Evolutionary conservation across 2,329 filamentous ascomycete genomes (phyloP), one percentile per base, ranked within the genome.

Genomic region (Diaporthe nobilis): DNA sequence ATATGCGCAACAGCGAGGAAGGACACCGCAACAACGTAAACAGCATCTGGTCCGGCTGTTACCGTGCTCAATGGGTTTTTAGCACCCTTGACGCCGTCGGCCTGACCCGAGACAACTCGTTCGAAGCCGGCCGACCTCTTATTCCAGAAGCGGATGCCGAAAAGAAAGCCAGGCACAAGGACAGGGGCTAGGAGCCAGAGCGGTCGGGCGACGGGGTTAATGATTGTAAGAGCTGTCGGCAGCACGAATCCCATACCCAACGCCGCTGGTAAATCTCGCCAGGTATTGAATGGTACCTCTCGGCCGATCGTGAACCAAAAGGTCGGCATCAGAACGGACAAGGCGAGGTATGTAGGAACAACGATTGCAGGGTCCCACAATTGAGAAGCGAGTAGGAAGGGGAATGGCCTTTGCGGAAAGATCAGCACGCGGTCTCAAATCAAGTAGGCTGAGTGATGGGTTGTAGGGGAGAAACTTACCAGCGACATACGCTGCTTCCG

Each of bases 31-130:
- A n/a, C n/a, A n/a, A n/a, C n/a, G 20, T 49, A 49, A 49, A 22
- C 44, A 49, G 2, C 8, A 22, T 49, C 20, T 0, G 17, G 44
- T 49, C 8, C 20, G 20, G 3, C 17, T 0, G 7, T 2, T 22
- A 22, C 0, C 20, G 0, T 20, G 7, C 44, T 22, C 17, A 49
- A 49, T 0, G 6, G 0, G 1, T 8, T 9, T 10, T 49, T 22
- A 10, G 44, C 20, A 49, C 7, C 20, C 20, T 22, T 49, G 17
- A 20, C 44, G 20, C 7, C 8, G 0, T 22, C 44, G 1, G 22
- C 15, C 44, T 49, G 44, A 2, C 7, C 20, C 3, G 20, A 49
- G 7, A 8, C 9, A 22, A 22, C 44, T 49, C 44, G 44, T 22
- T 49, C 15, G 20, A 49, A 49, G 44, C 44, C 44, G 7, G 44